Percentiles rank a stretch among this genome's conserved stretches.
phyloP scores from a whole-genome alignment of 208 protist species.

The Phytomonas sp. region DNA sequence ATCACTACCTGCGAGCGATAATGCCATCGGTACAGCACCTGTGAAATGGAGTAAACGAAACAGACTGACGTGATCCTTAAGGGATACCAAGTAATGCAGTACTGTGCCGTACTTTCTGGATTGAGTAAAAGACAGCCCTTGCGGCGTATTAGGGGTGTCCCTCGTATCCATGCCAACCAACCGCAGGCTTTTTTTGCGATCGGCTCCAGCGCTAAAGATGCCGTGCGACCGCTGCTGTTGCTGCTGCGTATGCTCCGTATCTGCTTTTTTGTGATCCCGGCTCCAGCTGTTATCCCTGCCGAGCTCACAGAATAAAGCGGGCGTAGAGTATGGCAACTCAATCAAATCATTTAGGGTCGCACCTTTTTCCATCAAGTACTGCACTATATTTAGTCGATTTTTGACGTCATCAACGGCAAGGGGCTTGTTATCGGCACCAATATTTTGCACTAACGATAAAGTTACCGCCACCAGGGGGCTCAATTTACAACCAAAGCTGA shows the following conservation, averaged over 20 bases:
- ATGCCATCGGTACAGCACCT: conserved; percentile 2
- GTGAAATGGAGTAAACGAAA: conserved; percentile 44
- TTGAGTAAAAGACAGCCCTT: not conserved
- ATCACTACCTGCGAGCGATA: not conserved
- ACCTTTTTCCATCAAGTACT: conserved; percentile 38
- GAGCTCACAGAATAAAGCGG: not conserved
- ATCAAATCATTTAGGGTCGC: conserved; percentile 45
- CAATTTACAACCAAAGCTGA: conserved; percentile 20
- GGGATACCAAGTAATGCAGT: conserved; percentile 66
- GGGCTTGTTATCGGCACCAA: not conserved
- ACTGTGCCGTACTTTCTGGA: conserved; percentile 27
- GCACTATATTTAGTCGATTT: not conserved
- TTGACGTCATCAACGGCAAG: not conserved
- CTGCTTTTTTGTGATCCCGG: not conserved
- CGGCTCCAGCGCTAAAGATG: not conserved
- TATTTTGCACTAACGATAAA: conserved; percentile 3
- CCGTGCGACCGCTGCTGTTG: not conserved
- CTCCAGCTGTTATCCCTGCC: conserved; percentile 6
- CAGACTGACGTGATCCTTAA: conserved; percentile 46
- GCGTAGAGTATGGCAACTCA: conserved; percentile 20
- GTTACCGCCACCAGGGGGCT: conserved; percentile 20
- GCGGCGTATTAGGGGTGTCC: not conserved
- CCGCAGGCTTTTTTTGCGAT: not conserved
- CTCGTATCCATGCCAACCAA: not conserved
- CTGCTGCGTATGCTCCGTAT: not conserved